Base-by-base conservation (phyloP, 345 rosid genomes). In the Atalantia buxifolia region DNA sequence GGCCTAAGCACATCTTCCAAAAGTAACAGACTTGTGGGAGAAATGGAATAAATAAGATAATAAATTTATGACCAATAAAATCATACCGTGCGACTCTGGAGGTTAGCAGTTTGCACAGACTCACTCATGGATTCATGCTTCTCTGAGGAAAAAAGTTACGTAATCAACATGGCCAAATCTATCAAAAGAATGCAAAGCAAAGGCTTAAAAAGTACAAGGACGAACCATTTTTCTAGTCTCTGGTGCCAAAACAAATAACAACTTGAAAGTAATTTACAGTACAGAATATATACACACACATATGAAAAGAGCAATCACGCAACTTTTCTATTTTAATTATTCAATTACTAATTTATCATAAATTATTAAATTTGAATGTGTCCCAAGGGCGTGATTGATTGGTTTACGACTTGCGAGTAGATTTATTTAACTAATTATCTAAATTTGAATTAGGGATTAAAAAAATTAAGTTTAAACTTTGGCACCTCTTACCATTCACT, bases 1-100 rank as follows among this genome's bases (percentile, higher is more conserved):
- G 84, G 81, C 61, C 42, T 33, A 48, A 28, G 36, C 59, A 40
- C 77, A 75, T 75, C 27, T 74, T 72, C 10, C 16, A 5, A 69
- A 13, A 14, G 7, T 4, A 25, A 10, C 25, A 24, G 13, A 18
- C 38, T 36, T 8, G 50, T 28, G 3, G 33, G 30, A 62, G 31
- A 62, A 28, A 27, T 30, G 36, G 6, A 63, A 63, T 13, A 13
- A 27, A 45, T 45, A 45, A 13, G 50, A 45, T 42, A 4, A 42
- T 16, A 42, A 42, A 42, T 10, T 42, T 42, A 12, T 42, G 50
- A 42, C 10, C 50, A 13, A 45, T 45, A 45, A 13, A 45, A 45
- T 45, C 16, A 45, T 12, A 45, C 50, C 13, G 50, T 3, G 18
- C 0, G 12, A 40, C 13, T 40, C 45, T 40, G 13, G 45, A 3